Conservation (phyloP, 2,329 filamentous ascomycete genomes). For the Aspergillus sp. region DNA sequence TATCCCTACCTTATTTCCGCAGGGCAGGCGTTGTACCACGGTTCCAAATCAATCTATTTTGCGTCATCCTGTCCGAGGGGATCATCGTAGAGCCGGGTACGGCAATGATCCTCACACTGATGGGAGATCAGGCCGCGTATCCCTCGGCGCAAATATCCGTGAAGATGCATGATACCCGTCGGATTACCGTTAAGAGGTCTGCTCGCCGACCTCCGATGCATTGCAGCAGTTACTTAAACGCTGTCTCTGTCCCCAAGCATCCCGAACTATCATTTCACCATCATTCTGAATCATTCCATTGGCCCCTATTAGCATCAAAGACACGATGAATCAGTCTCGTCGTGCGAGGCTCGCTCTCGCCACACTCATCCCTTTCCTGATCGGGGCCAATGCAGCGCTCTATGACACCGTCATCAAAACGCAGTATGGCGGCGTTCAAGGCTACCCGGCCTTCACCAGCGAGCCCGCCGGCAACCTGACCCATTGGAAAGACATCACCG, state of each 20-base stretch:
- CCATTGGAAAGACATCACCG: conserved; percentile 24
- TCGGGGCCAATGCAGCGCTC: conserved; percentile 7
- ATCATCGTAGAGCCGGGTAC: not conserved
- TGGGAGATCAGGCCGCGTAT: not conserved
- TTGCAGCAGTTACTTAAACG: not conserved
- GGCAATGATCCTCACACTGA: not conserved
- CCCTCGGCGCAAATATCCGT: not conserved
- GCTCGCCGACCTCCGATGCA: not conserved
- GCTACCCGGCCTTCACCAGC: conserved; percentile 25
- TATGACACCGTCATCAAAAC: conserved; percentile 24
- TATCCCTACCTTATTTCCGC: not conserved
- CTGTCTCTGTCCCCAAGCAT: not conserved
- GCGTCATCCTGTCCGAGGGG: not conserved
- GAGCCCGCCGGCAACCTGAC: conserved; percentile 19
- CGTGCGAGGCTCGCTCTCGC: not conserved
- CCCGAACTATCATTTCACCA: not conserved
- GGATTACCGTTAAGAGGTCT: not conserved
- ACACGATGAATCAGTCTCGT: not conserved
- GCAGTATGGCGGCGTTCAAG: conserved; percentile 20
- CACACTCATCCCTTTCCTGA: not conserved
- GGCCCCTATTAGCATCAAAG: not conserved
- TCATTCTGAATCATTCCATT: not conserved
- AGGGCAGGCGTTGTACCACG: not conserved
- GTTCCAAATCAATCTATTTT: not conserved
- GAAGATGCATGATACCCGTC: not conserved